Conservation (phyloP, 2,329 filamentous ascomycete species). For the Cercospora zeae-maydis region DNA sequence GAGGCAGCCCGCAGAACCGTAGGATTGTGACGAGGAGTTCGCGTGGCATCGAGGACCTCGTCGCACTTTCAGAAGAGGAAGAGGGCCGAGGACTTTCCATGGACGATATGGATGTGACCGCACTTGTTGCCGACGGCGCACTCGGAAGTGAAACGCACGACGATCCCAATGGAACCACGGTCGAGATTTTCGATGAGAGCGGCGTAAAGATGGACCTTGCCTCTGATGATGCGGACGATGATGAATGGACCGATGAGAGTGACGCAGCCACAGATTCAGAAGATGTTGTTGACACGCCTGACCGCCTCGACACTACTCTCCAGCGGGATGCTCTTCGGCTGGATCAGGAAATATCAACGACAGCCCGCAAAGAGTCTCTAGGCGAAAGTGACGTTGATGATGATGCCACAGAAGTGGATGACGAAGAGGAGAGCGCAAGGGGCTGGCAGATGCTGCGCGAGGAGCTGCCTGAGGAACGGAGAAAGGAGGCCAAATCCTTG, state of each 20-base stretch:
- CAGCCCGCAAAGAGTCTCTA: not conserved
- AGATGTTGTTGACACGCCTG: not conserved
- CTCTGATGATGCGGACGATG: slow-evolving; percentile 19
- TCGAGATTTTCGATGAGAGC: slow-evolving; percentile 31
- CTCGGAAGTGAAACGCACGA: not conserved
- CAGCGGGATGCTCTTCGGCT: not conserved
- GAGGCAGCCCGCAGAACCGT: slow-evolving; percentile 28
- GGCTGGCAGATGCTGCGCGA: slow-evolving; percentile 7
- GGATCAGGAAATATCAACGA: not conserved
- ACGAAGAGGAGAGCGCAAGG: slow-evolving; percentile 15
- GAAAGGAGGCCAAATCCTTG: slow-evolving; percentile 5
- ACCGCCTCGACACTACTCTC: not conserved
- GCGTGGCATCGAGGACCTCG: slow-evolving; percentile 19
- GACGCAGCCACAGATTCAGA: not conserved
- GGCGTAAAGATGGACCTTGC: slow-evolving; percentile 19
- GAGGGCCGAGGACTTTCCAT: slow-evolving; percentile 1
- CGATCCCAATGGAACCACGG: slow-evolving; percentile 22
- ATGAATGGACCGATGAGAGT: slow-evolving; percentile 30
- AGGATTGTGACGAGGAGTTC: slow-evolving; percentile 33
- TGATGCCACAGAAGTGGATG: slow-evolving; percentile 20
- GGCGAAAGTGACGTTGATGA: slow-evolving; percentile 6
- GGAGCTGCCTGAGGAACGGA: slow-evolving; percentile 5
- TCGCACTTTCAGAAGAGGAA: slow-evolving; percentile 26
- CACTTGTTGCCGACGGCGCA: not conserved
- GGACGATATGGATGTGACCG: slow-evolving; percentile 10